Percentiles rank a stretch among this genome's conserved stretches.
Evolutionary conservation across 768 basidiomycete genomes (phyloP).

Genomic region (Tephrocybe sp.): DNA sequence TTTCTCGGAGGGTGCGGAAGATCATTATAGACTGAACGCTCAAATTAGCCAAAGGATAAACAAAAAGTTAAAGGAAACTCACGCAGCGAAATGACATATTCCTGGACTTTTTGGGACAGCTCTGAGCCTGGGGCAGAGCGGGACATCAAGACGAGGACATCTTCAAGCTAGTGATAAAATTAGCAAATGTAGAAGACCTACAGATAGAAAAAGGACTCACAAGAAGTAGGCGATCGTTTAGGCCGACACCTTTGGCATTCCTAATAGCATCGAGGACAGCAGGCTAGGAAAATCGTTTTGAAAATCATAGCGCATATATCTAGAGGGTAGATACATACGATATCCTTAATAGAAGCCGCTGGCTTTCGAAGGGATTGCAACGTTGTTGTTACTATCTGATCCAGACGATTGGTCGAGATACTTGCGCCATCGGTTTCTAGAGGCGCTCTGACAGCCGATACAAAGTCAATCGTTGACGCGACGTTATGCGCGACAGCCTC

Average conservation of each 20-base stretch:
- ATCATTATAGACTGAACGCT: slow-evolving; percentile 65
- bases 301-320: background rate
- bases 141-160: slow-evolving; percentile 58
- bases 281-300: slow-evolving; percentile 29
- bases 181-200: slow-evolving; percentile 1
- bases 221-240: slow-evolving; percentile 62
- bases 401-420: slow-evolving; percentile 17
- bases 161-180: slow-evolving; percentile 54
- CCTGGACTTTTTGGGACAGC: slow-evolving; percentile 41
- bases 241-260: slow-evolving; percentile 33
- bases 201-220: slow-evolving; percentile 29
- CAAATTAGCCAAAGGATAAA: slow-evolving; percentile 10
- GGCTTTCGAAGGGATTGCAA: slow-evolving; percentile 28
- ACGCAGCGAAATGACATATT: slow-evolving; percentile 54
- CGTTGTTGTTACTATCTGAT: slow-evolving; percentile 26
- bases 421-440: slow-evolving; percentile 34
- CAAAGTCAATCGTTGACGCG: slow-evolving; percentile 24
- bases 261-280: slow-evolving; percentile 47
- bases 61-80: slow-evolving; percentile 29
- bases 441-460: slow-evolving; percentile 23
- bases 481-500: slow-evolving; percentile 17
- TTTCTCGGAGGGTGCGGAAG: slow-evolving; percentile 70
- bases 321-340: slow-evolving; percentile 23
- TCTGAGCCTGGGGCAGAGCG: slow-evolving; percentile 30
- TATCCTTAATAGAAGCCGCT: slow-evolving; percentile 23